These are phyloP conservation scores for Secale cereale DNA, from an alignment of 176 grass and related monocot genomes.

Conservation along the genomic window DNA sequence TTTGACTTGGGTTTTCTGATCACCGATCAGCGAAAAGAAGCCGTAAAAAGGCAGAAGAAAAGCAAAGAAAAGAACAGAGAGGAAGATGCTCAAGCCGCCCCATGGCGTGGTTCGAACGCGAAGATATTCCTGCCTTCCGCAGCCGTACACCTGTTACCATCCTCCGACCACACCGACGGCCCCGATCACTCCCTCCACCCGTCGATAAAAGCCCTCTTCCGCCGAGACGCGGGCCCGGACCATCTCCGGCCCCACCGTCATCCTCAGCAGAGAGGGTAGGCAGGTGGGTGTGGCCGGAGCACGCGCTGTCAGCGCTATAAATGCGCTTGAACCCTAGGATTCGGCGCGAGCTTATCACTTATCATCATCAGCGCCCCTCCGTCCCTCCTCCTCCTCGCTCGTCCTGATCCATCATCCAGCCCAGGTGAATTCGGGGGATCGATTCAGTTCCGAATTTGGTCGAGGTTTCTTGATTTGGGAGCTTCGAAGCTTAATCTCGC, in stretches of 20 bases:
- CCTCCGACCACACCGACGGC: not conserved
- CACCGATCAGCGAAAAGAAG: slow-evolving; percentile 9
- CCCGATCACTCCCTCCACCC: not conserved
- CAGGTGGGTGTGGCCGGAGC: not conserved
- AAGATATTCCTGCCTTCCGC: slow-evolving; percentile 13
- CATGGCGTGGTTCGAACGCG: slow-evolving; percentile 51
- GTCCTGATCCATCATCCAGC: slow-evolving; percentile 9
- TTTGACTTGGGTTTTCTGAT: slow-evolving; percentile 36
- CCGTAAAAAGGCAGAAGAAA: not conserved
- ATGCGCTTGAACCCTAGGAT: slow-evolving; percentile 28
- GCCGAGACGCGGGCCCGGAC: not conserved
- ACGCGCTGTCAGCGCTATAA: slow-evolving; percentile 19
- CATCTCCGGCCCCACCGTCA: rapidly evolving
- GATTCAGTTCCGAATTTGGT: not conserved
- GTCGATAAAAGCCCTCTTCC: rapidly evolving
- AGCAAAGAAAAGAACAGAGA: not conserved
- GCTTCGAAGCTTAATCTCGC: not conserved
- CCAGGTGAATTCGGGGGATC: slow-evolving; percentile 19
- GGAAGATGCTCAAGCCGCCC: slow-evolving; percentile 37
- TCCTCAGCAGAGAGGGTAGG: not conserved
- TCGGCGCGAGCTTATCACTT: slow-evolving; percentile 47
- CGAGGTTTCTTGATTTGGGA: not conserved
- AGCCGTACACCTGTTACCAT: slow-evolving; percentile 31
- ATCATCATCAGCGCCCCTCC: slow-evolving; percentile 7
- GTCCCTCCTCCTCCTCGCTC: not conserved